Evolutionary conservation across 2,329 filamentous ascomycete species (phyloP), one percentile per base, ranked within the genome.

Genomic region (Scedosporium dehoogii): DNA sequence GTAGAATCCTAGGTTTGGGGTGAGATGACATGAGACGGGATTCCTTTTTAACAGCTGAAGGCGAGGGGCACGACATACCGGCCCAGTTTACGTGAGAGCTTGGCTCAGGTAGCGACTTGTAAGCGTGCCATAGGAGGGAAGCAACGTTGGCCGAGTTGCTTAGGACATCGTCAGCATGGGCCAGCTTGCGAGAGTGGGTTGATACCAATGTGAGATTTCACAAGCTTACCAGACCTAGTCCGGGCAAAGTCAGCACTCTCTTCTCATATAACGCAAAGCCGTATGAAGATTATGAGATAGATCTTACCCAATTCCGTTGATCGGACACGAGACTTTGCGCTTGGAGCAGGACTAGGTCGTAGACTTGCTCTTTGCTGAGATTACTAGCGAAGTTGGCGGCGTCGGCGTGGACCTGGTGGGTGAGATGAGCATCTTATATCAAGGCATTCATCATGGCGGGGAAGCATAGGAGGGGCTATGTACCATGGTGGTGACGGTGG

Each of bases 81-180:
- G 88, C 85, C 90, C 90, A 94, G 74, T 94, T 93, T 23, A 91
- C 88, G 16, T 83, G 75, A 46, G 76, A 82, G 60, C 84, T 87
- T 1, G 90, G 88, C 0, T 78, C 73, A 1, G 85, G 82, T 14
- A 93, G 78, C 7, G 89, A 90, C 71, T 90, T 87, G 70, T 88
- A 89, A 3, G 87, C 88, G 70, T 94, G 88, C 87, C 89, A 93
- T 66, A 93, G 79, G 29, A 93, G 80, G 3, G 89, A 86, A 6
- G 90, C 85, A 3, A 86, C 76, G 71, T 93, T 94, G 66, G 90
- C 80, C 58, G 92, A 81, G 73, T 94, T 93, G 74, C 88, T 91
- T 67, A 25, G 4, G 53, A 23, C 5, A 25, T 18, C 4, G 41
- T 62, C 29, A 58, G 58, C 9, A 27, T 18, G 14, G 10, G 18